Evolutionary conservation across 2,329 filamentous ascomycete species (phyloP).

Genomic region (Colletotrichum brevisporum): DNA sequence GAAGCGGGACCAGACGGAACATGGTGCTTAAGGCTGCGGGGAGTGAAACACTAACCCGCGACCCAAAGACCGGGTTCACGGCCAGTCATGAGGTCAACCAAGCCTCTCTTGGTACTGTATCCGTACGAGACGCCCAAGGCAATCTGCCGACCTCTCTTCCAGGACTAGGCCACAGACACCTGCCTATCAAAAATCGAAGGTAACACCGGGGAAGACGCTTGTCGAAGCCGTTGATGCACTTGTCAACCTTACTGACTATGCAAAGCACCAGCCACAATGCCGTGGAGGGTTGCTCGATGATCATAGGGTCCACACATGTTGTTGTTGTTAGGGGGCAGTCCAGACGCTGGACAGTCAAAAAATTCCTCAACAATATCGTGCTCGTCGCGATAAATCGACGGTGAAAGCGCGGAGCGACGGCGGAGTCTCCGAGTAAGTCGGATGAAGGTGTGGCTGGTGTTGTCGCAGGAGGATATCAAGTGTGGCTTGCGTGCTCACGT

Average conservation of each 20-base stretch:
- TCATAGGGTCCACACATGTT: not conserved
- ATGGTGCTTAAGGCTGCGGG: slow-evolving; percentile 12
- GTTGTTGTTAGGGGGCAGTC: not conserved
- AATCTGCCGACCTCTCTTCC: not conserved
- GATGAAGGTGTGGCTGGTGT: slow-evolving; percentile 26
- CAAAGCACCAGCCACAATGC: slow-evolving; percentile 31
- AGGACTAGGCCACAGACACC: not conserved
- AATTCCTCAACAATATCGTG: slow-evolving; percentile 7
- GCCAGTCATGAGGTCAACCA: slow-evolving; percentile 14
- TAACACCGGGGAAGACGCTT: slow-evolving; percentile 9
- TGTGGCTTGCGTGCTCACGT: slow-evolving; percentile 28
- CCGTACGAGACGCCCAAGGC: not conserved
- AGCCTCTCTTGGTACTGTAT: not conserved
- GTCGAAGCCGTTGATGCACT: not conserved
- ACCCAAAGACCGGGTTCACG: slow-evolving; percentile 30
- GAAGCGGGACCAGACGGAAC: not conserved
- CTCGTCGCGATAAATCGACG: not conserved
- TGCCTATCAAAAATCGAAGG: slow-evolving; percentile 3
- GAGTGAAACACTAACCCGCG: slow-evolving; percentile 3
- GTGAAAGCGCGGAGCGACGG: slow-evolving; percentile 17
- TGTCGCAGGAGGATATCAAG: not conserved
- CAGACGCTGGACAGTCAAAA: slow-evolving; percentile 4
- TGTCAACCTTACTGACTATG: not conserved
- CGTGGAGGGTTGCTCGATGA: slow-evolving; percentile 3
- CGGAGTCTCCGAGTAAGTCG: not conserved